Evolutionary conservation across 352 stramenopile genomes (phyloP).

Genomic region (Phytophthora tubulina): DNA sequence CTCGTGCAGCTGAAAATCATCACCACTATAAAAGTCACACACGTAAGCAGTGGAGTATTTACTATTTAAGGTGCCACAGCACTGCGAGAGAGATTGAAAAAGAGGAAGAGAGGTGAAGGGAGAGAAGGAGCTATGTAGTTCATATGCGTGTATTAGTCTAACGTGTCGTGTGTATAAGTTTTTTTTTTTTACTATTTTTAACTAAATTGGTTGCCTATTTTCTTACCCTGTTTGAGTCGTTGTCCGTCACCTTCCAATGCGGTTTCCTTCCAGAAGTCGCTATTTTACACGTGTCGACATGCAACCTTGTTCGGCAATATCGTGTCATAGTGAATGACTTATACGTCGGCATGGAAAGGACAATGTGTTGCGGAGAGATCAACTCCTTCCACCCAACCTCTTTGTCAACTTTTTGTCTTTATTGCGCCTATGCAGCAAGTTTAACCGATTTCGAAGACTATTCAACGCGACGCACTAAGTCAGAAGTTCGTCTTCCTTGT

Average conservation of each 20-base stretch:
- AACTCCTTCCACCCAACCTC: neutral
- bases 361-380: neutral
- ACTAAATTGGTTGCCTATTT: constrained; percentile 15
- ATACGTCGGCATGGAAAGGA: constrained; percentile 22
- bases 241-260: constrained; percentile 14
- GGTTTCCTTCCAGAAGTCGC: constrained; percentile 8
- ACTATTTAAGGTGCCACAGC: constrained; percentile 54
- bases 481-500: neutral
- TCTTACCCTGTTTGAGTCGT: constrained; percentile 2
- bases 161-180: constrained; percentile 22
- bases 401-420: constrained; percentile 39
- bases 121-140: constrained; percentile 15
- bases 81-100: constrained; percentile 32
- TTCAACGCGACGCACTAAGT: constrained; percentile 1
- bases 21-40: neutral
- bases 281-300: constrained; percentile 14
- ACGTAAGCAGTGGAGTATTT: constrained; percentile 45
- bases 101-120: neutral
- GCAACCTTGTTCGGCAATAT: neutral
- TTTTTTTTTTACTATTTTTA: constrained; percentile 19
- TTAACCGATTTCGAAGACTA: constrained; percentile 19
- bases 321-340: no score
- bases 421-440: constrained; percentile 39
- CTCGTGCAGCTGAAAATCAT: constrained; percentile 25
- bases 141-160: constrained; percentile 33